Conservation (phyloP, 2,329 filamentous ascomycete genomes). For the Chrysoporthe cubensis region DNA sequence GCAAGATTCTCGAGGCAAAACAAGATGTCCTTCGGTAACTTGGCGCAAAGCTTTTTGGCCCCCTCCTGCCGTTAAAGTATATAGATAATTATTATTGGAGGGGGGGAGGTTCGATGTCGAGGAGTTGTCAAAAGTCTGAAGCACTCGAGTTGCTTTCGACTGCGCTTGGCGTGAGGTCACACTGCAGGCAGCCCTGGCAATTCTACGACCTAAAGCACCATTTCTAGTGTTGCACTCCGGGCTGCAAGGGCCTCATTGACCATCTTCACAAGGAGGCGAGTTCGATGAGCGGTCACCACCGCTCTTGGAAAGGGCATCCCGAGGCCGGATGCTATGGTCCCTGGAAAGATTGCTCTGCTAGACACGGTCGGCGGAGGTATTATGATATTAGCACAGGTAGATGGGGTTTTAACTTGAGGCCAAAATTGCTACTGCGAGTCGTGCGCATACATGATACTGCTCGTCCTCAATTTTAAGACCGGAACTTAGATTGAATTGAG, state of each 20-base stretch:
- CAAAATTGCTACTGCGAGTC: too few species aligned
- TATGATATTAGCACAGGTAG: constrained; percentile 47
- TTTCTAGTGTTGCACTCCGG: constrained; percentile 34
- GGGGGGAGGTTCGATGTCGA: too few species aligned
- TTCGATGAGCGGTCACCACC: constrained; percentile 31
- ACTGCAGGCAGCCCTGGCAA: constrained; percentile 37
- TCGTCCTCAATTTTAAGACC: too few species aligned
- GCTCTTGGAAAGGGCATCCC: constrained; percentile 35
- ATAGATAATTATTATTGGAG: too few species aligned
- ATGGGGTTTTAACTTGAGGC: too few species aligned
- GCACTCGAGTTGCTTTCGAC: constrained; percentile 32
- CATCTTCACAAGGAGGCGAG: constrained; percentile 50
- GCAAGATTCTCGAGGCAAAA: constrained; percentile 36
- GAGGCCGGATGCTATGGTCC: constrained; percentile 56
- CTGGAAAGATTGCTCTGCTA: constrained; percentile 52
- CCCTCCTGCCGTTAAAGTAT: too few species aligned
- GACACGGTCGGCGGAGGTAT: constrained; percentile 56
- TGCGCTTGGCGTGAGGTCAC: constrained; percentile 44
- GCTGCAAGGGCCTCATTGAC: constrained; percentile 50
- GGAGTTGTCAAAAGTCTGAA: constrained; percentile 3
- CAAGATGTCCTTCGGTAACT: too few species aligned
- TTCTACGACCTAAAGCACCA: constrained; percentile 30
- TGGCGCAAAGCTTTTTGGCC: too few species aligned
- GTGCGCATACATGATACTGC: too few species aligned
- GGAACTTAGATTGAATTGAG: too few species aligned